Base-by-base conservation (phyloP, 202 grass and related monocot species). In the Musa balbisiana region DNA sequence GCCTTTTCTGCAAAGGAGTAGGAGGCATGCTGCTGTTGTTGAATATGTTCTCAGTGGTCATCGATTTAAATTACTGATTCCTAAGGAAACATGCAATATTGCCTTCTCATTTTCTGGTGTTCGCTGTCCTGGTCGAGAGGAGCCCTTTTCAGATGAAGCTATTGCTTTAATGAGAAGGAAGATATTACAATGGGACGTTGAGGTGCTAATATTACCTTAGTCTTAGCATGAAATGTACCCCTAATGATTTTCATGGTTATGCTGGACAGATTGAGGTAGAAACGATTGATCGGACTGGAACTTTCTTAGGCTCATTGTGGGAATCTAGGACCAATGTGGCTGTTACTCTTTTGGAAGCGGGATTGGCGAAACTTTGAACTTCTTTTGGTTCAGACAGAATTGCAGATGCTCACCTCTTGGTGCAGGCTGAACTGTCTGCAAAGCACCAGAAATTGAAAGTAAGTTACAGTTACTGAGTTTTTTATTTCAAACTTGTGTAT, bases 21-120 rank as follows among this genome's bases (percentile, higher is more conserved):
- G 82, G 86, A 92, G 95, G 58, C 91, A 88, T 80, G 52, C 91
- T 1, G 95, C 95, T 3, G 67, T 99, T 3, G 91, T 99, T 80
- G 95, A 99, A 81, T 99, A 99, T 85, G 89, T 99, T 59, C 87
- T 99, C 73, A 99, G 95, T 43, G 91, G 95, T 17, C 95, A 99
- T 83, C 91, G 95, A 22, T 99, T 99, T 80, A 99, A 99, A 72
- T 73, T 97, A 73, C 82, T 87, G 69, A 93, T 97, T 59, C 93
- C 93, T 49, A 97, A 93, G 84, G 93, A 97, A 81, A 97, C 90
- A 19, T 97, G 93, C 74, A 97, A 86, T 55, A 93, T 97, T 79
- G 90, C 93, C 27, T 91, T 97, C 22, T 92, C 93, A 71, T 87
- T 97, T 66, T 93, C 93, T 83, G 88, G 93, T 69, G 93, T 93